Evolutionary conservation across 768 basidiomycete genomes (phyloP), one percentile per base, ranked within the genome.

Genomic region (Russula foetens): DNA sequence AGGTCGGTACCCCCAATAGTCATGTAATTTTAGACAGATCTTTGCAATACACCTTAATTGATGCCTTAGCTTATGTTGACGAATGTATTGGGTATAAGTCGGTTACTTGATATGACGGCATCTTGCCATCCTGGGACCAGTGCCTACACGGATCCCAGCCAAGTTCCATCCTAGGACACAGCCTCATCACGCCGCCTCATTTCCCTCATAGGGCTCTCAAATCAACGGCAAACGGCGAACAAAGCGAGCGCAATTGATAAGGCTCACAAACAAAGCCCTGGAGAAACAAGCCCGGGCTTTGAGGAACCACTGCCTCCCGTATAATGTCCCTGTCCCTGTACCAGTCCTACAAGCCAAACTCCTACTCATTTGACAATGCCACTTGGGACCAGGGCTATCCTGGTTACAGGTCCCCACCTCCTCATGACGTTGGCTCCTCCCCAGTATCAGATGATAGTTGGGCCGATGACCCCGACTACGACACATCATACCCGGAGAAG

Each of bases 11-110:
- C 19, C 26, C 29, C 19, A 39, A 33, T 58, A 62, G 56, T 26
- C 28, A 31, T 62, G 60, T 62, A 62, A n/a, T n/a, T 26, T 52
- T 39, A 53, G 49, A 31, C 60, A 56, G 31, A 23, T 15, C 9
- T 47, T 23, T 57, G 39, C 38, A 58, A 62, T 62, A 53, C 51
- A 62, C 17, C 35, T 8, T 21, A 9, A 47, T 47, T 46, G 50
- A 56, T 28, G 14, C 17, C 17, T 41, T 41, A 17, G 35, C 35
- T 35, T 35, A 35, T 12, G 35, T 35, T 35, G 35, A 35, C 14
- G n/a, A n/a, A n/a, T 35, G 35, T 35, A 35, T 35, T 5, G n/a
- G 35, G 11, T 35, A 12, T 35, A 4, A 19, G 26, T 46, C 15
- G 3, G 17, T 39, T 7, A 31, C 28, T n/a, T 21, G 47, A 26